phyloP scores from a whole-genome alignment of 495 filamentous ascomycete species.

The Collariella sp. region DNA sequence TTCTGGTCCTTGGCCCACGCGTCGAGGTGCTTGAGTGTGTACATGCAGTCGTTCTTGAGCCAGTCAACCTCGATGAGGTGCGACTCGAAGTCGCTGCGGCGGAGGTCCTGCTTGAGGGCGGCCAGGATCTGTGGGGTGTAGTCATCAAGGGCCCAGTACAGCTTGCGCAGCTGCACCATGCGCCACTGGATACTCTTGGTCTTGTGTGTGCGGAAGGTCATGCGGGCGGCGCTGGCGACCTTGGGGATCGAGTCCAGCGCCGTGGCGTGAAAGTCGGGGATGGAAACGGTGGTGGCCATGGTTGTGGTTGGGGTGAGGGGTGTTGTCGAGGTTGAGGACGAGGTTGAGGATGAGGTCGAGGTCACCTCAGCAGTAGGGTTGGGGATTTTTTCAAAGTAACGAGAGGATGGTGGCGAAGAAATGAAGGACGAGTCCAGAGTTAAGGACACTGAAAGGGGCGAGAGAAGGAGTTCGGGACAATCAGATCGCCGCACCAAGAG shows the following conservation, averaged over 20 bases:
- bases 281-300: conserved; percentile 33
- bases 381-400: background rate
- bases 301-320: background rate
- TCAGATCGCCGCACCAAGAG: background rate
- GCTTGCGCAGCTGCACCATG: conserved; percentile 74
- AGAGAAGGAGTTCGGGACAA: too few relatives aligned
- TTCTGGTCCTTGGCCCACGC: conserved; percentile 77
- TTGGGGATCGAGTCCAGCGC: conserved; percentile 55
- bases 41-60: conserved; percentile 69
- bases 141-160: conserved; percentile 87
- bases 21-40: conserved; percentile 63
- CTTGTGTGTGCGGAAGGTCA: conserved; percentile 65
- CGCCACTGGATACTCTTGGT: conserved; percentile 76
- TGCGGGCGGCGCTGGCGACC: conserved; percentile 48
- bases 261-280: conserved; percentile 56
- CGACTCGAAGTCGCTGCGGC: conserved; percentile 63
- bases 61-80: conserved; percentile 62
- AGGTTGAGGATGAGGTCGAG: background rate
- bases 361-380: background rate
- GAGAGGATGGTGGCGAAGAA: too few relatives aligned
- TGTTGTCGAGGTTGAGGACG: background rate
- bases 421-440: background rate
- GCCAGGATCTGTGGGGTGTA: conserved; percentile 58
- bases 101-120: conserved; percentile 65
- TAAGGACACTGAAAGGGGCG: too few relatives aligned